These are phyloP conservation scores for Ceratocystiopsis sp. DNA, from an alignment of 2,329 filamentous ascomycete genomes.

Conservation along the genomic window DNA sequence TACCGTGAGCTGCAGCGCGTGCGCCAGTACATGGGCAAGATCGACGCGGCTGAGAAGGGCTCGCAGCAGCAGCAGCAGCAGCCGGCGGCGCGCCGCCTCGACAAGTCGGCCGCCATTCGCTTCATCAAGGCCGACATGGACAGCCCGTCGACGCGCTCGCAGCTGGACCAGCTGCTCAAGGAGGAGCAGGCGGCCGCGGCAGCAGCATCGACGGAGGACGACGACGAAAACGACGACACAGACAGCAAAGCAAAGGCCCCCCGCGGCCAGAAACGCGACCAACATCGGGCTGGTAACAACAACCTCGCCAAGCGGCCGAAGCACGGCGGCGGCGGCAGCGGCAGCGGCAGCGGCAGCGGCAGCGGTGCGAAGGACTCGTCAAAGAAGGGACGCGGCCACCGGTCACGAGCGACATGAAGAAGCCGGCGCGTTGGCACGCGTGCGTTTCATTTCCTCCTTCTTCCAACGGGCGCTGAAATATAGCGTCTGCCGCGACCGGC, in stretches of 20 bases:
- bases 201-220: conserved; percentile 1
- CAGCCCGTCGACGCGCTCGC: conserved; percentile 28
- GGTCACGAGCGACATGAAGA: conserved; percentile 3
- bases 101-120: conserved; percentile 63
- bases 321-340: not conserved
- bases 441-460: too few relatives aligned
- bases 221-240: not conserved
- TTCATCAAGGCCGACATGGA: conserved; percentile 71
- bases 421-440: too few relatives aligned
- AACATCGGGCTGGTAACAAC: not conserved
- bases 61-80: conserved; percentile 22
- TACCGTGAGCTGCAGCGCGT: conserved; percentile 75
- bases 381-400: conserved; percentile 1
- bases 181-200: conserved; percentile 17
- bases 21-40: conserved; percentile 84
- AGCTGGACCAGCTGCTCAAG: conserved; percentile 39
- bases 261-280: not conserved
- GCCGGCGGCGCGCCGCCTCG: conserved; percentile 30
- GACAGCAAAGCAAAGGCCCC: not conserved
- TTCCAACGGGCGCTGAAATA: too few relatives aligned
- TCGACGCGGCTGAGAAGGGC: conserved; percentile 52
- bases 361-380: not conserved
- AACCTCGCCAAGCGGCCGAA: conserved; percentile 6
- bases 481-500: too few relatives aligned
- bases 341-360: not conserved